Base-by-base conservation (phyloP, 495 filamentous ascomycete genomes). In the Oidiodendron maius region DNA sequence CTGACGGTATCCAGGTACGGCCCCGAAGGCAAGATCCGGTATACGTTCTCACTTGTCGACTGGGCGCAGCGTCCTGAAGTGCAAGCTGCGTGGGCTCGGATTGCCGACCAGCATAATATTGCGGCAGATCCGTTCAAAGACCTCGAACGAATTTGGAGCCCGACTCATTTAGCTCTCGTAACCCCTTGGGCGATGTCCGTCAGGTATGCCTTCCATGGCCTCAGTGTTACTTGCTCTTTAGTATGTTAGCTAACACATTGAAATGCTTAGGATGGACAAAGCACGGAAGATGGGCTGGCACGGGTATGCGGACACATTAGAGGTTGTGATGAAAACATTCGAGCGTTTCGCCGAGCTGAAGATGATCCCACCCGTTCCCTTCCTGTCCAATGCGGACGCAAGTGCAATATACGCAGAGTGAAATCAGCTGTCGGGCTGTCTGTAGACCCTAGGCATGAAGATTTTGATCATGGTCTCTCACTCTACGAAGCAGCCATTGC, bases 11-110 rank as follows among this genome's bases (percentile, higher is more conserved):
- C 20, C 21, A 60, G 64, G 8, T 71, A 60, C 47, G 67, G 71
- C 1, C 63, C 69, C 2, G 55, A 60, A 25, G 58, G 50, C 0
- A 64, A 49, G 15, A 52, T 65, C 24, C 62, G 61, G 10, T 61
- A 57, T 17, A 63, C 56, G 15, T 75, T 70, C 47, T 62, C 51
- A 11, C 54, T 75, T 2, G 50, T 56, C 1, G 58, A 71, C 41
- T 77, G 70, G 74, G 65, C 74, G 12, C 64, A 68, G 49, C 54
- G 45, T 40, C 55, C 61, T 0, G 61, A 73, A 12, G 68, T 77
- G 2, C 58, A 67, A 56, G 48, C 62, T 22, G 68, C 71, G 2
- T 75, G 71, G 70, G 44, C 42, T 9, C 50, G 59, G 35, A 30
- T 73, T 28, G 25, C 34, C 0, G 23, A 38, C 21, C 12, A 44